Evolutionary conservation across 169 alveolate genomes (phyloP), one percentile per base, ranked within the genome.

Genomic region (Eimeria praecox): DNA sequence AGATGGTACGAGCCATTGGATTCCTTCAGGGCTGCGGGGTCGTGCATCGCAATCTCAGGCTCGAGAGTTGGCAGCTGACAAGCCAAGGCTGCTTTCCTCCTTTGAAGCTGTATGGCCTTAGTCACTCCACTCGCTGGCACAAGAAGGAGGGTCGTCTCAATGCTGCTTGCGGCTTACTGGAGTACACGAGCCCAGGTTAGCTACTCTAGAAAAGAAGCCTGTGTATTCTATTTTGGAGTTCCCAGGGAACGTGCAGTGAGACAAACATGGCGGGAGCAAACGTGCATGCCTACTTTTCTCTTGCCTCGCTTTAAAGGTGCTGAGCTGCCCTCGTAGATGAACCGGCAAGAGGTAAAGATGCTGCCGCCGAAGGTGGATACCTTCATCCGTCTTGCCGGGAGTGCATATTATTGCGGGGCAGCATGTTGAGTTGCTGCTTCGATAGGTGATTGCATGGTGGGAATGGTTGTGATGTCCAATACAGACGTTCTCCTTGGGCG

Each of bases 401-500:
- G 87, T 27, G 40, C 22, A 38, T 73, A 16, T 5, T 33, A 14
- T 49, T 4, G 49, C 49, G 38, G 30, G 35, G 33, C 49, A 69
- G 80, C 49, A n/a, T 22, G 38, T 20, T 73, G 54, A 12, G 33
- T 14, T 52, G 9, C 6, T 27, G 88, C 69, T 44, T 44, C 38
- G n/a, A 24, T 22, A 27, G n/a, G 64, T n/a, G n/a, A 3, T 44
- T 78, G 66, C 64, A n/a, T 49, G 35, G n/a, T 24, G 44, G 1
- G 49, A 35, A 16, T 87, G 83, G 24, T 40, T 62, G 93, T 38
- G 59, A 20, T 46, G 42, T 46, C 16, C 73, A 3, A 49, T 22
- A 27, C 95, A 94, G 96, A 95, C 40, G 86, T 85, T 46, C 96
- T 95, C 40, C 64, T 71, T 64, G 96, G 97, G 35, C 71, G 95